A percentile compares a stretch with the other conserved stretches of the same genome.
Conservation (phyloP, 169 alveolate species). For the Cryptosporidium muris region DNA sequence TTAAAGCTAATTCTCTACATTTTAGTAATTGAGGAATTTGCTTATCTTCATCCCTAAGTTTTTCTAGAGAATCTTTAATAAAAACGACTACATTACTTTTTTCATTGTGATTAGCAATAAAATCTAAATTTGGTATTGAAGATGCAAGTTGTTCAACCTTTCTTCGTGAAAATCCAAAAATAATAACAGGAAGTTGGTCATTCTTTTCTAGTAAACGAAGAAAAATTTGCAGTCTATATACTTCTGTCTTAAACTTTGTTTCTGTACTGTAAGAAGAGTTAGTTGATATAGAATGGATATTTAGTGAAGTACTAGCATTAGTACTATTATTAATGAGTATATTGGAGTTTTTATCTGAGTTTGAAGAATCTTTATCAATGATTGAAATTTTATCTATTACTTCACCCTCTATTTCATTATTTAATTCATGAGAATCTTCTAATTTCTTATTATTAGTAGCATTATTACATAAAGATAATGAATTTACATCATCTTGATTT, state of each 20-base stretch:
- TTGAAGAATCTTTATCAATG: background rate
- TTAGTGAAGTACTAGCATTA: conserved; percentile 6
- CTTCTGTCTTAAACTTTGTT: conserved; percentile 77
- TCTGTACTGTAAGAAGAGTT: background rate
- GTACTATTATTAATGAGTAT: background rate
- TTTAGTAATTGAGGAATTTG: conserved; percentile 87
- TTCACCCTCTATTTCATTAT: background rate
- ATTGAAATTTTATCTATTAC: background rate
- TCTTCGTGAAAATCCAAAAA: conserved; percentile 93
- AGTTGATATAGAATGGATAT: background rate
- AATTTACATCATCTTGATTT: background rate
- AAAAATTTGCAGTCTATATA: conserved; percentile 82
- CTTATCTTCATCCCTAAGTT: conserved; percentile 85
- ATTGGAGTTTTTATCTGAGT: background rate
- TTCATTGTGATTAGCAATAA: conserved; percentile 81
- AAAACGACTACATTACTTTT: conserved; percentile 86
- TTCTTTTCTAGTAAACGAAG: conserved; percentile 79
- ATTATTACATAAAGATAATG: background rate
- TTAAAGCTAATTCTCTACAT: conserved; percentile 82
- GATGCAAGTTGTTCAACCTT: conserved; percentile 90
- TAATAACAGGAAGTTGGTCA: conserved; percentile 93
- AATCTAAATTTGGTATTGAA: conserved; percentile 83
- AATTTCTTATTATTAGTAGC: background rate
- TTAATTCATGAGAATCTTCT: background rate
- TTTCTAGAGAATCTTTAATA: conserved; percentile 83